Evolutionary conservation across 176 grass and related monocot species (phyloP).

Genomic region (Triticum turgidum): DNA sequence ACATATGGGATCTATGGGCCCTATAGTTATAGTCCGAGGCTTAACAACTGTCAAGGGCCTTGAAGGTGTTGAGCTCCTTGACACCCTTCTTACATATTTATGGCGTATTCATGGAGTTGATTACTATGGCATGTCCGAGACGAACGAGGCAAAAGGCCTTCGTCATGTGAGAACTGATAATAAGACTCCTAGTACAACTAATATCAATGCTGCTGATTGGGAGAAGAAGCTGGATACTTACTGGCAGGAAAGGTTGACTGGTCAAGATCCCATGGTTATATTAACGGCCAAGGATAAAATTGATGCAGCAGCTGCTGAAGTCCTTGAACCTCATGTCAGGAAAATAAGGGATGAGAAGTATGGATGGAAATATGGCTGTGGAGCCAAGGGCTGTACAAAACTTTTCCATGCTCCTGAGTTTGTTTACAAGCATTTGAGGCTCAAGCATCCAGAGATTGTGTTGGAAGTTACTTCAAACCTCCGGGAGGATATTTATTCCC

Average conservation of each 20-base stretch:
- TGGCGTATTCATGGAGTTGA: constrained; percentile 97
- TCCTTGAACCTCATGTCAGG: constrained; percentile 78
- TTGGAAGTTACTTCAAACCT: constrained; percentile 95
- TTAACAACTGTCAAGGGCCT: constrained; percentile 93
- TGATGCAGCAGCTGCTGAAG: constrained; percentile 84
- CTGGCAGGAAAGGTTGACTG: constrained; percentile 76
- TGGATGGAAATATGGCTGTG: constrained; percentile 99
- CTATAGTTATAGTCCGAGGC: constrained; percentile 94
- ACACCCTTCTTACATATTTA: constrained; percentile 88
- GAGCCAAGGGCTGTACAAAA: constrained; percentile 95
- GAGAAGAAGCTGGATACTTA: constrained; percentile 89
- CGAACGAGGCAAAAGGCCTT: constrained; percentile 66
- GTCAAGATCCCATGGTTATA: constrained; percentile 80
- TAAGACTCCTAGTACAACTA: constrained; percentile 56
- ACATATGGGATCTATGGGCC: constrained; percentile 95
- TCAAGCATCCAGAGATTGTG: constrained; percentile 89
- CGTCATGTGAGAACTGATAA: constrained; percentile 84
- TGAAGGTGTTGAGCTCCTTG: constrained; percentile 91
- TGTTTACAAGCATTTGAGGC: constrained; percentile 96
- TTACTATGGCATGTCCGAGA: constrained; percentile 91
- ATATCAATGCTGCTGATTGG: constrained; percentile 67
- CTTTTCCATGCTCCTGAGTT: constrained; percentile 99
- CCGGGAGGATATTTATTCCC: constrained; percentile 89
- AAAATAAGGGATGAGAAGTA: constrained; percentile 99
- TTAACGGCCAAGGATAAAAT: constrained; percentile 93